Base-by-base conservation (phyloP, 345 rosid genomes). In the Corymbia maculata region DNA sequence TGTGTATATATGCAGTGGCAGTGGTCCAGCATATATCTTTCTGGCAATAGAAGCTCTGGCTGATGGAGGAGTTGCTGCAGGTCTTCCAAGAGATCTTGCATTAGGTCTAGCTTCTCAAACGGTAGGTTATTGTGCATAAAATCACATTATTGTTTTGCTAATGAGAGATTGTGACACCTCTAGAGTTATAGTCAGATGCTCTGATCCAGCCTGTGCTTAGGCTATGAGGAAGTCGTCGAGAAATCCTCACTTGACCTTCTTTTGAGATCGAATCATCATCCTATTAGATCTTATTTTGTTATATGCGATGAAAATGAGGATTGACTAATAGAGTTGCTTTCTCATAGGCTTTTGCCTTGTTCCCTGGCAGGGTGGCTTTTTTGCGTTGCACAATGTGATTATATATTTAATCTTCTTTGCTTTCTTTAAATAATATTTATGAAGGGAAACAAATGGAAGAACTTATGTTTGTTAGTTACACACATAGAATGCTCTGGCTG, bases 11-110 rank as follows among this genome's bases (percentile, higher is more conserved):
- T 90, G 85, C 94, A 98, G 99, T 90, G 99, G 98, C 50, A 98
- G 99, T 50, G 99, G 99, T 70, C 99, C 99, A 68, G 98, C 99
- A 22, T 97, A 96, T 88, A 88, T 98, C 80, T 97, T 87, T 92
- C 89, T 97, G 86, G 98, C 98, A 36, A 98, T 98, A 89, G 99
- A 98, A 93, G 98, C 99, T 87, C 91, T 98, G 89, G 98, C 97
- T 70, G 98, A 98, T 93, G 99, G 99, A 75, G 99, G 98, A 86
- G 99, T 97, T 64, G 98, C 99, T 89, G 99, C 98, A 53, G 98
- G 99, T 90, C 91, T 98, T 84, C 98, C 98, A 1, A 95, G 99
- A 88, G 98, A 98, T 30, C 98, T 98, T 66, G 98, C 98, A 14
- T 55, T 94, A 75, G 90, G 95, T 87, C 94, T 97, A 87, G 99